phyloP scores from a whole-genome alignment of 176 grass and related monocot species.

The Microstegium vimineum region DNA sequence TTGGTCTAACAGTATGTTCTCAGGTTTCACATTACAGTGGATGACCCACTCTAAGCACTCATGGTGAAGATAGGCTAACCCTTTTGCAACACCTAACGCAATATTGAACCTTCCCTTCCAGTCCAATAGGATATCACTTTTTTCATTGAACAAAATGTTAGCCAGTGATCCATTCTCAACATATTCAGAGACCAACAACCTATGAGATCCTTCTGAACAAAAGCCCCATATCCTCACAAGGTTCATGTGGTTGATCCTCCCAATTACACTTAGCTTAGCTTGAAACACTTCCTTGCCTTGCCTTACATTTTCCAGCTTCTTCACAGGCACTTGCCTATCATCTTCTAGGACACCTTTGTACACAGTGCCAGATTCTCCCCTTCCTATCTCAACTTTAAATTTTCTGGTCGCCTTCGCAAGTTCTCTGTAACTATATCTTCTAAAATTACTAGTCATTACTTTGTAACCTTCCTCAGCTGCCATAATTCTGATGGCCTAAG shows the following conservation, averaged over 20 bases:
- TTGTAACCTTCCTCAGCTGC: slow-evolving; percentile 27
- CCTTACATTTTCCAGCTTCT: slow-evolving; percentile 7
- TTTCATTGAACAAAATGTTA: slow-evolving; percentile 30
- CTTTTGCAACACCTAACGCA: slow-evolving; percentile 17
- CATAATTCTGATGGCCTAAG: slow-evolving; percentile 20
- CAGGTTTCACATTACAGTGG: slow-evolving; percentile 43
- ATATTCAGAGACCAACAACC: slow-evolving; percentile 43
- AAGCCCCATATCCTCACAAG: slow-evolving; percentile 48
- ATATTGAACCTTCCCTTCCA: slow-evolving; percentile 36
- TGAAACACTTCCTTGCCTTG: slow-evolving; percentile 27
- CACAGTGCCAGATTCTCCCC: not conserved
- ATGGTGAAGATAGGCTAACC: slow-evolving; percentile 49
- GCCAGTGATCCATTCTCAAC: slow-evolving; percentile 47
- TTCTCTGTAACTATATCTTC: slow-evolving; percentile 30
- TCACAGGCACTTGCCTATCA: not conserved
- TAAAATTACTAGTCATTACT: slow-evolving; percentile 39
- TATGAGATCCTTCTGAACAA: slow-evolving; percentile 32
- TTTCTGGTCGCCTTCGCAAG: not conserved
- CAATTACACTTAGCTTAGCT: slow-evolving; percentile 22
- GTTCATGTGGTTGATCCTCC: slow-evolving; percentile 34
- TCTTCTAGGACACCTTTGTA: slow-evolving; percentile 11
- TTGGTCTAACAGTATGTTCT: slow-evolving; percentile 23
- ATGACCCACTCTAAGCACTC: slow-evolving; percentile 51
- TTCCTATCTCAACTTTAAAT: slow-evolving; percentile 22
- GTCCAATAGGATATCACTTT: not conserved